Conservation (phyloP, 1,284 basidiomycete species). For the Cerioporus squamosus region DNA sequence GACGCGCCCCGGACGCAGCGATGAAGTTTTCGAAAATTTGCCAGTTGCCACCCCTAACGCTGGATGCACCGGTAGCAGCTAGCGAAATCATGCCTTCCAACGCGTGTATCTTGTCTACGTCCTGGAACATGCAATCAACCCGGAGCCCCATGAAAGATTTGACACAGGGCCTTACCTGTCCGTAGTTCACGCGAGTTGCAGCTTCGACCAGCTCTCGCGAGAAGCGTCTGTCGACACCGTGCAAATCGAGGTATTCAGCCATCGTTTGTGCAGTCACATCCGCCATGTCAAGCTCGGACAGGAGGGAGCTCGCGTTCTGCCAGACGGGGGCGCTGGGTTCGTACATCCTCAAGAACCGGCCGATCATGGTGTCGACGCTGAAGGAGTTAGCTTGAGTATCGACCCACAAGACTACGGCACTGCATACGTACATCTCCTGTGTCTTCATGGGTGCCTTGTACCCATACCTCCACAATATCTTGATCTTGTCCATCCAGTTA, state of each 20-base stretch:
- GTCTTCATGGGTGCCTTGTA: constrained; percentile 65
- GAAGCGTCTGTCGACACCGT: constrained; percentile 64
- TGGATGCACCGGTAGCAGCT: constrained; percentile 71
- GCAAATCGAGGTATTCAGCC: constrained; percentile 60
- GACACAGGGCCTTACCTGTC: constrained; percentile 56
- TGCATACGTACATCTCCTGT: constrained; percentile 51
- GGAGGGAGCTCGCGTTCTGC: constrained; percentile 64
- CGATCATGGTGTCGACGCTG: constrained; percentile 64
- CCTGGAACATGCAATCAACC: constrained; percentile 40
- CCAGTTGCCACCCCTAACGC: constrained; percentile 84
- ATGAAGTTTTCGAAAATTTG: constrained; percentile 87
- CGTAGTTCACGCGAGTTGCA: constrained; percentile 89
- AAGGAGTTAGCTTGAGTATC: neutral
- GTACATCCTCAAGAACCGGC: constrained; percentile 66
- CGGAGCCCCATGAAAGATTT: no score
- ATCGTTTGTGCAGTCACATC: constrained; percentile 57
- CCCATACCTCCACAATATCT: constrained; percentile 84
- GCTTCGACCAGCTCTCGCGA: constrained; percentile 83
- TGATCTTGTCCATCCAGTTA: constrained; percentile 76
- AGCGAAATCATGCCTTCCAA: constrained; percentile 79
- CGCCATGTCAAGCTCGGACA: constrained; percentile 56
- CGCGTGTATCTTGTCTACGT: constrained; percentile 79
- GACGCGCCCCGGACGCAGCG: constrained; percentile 65
- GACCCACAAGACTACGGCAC: no score
- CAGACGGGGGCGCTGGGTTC: constrained; percentile 61